These are phyloP conservation scores for Pezicula neosporulosa DNA, from an alignment of 2,329 filamentous ascomycete species.

Conservation along the genomic window DNA sequence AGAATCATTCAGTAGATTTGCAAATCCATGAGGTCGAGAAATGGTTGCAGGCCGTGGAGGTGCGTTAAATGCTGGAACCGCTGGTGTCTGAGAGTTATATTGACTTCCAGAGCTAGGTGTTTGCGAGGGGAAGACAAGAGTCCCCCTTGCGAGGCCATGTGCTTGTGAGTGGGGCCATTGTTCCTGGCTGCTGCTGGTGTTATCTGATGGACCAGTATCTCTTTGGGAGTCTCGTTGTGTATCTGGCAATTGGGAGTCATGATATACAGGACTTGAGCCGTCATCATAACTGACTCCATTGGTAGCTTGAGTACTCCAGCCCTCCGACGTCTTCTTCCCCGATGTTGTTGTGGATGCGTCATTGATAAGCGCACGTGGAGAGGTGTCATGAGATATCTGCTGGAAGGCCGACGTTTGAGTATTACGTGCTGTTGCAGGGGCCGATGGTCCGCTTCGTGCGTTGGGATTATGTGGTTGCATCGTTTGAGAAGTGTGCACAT, in stretches of 20 bases:
- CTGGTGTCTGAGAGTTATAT: conserved; percentile 28
- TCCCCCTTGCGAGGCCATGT: conserved; percentile 42
- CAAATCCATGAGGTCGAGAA: conserved; percentile 20
- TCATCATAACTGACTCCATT: conserved; percentile 50
- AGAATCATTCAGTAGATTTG: conserved; percentile 27
- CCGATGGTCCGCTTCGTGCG: conserved; percentile 37
- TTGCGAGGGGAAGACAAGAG: conserved; percentile 26
- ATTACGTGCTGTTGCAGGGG: conserved; percentile 33
- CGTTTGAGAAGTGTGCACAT: conserved; percentile 32
- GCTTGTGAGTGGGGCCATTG: conserved; percentile 58
- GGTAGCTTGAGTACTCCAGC: conserved; percentile 68
- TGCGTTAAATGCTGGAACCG: conserved; percentile 35
- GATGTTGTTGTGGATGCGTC: conserved; percentile 85
- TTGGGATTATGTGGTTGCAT: conserved; percentile 45
- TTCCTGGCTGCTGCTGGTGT: conserved; percentile 48
- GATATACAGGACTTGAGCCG: conserved; percentile 23
- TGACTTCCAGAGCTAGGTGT: conserved; percentile 28
- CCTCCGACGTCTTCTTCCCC: conserved; percentile 73
- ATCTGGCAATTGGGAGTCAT: conserved; percentile 44
- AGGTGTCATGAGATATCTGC: conserved; percentile 52
- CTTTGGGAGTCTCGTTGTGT: conserved; percentile 35
- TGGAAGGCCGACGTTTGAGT: conserved; percentile 60
- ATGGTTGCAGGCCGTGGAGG: conserved; percentile 19
- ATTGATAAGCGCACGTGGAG: conserved; percentile 63
- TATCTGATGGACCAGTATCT: conserved; percentile 29